A percentile compares a stretch with the other conserved stretches of the same genome.
Evolutionary conservation across 495 filamentous ascomycete species (phyloP).

Genomic region (Evernia prunastri): DNA sequence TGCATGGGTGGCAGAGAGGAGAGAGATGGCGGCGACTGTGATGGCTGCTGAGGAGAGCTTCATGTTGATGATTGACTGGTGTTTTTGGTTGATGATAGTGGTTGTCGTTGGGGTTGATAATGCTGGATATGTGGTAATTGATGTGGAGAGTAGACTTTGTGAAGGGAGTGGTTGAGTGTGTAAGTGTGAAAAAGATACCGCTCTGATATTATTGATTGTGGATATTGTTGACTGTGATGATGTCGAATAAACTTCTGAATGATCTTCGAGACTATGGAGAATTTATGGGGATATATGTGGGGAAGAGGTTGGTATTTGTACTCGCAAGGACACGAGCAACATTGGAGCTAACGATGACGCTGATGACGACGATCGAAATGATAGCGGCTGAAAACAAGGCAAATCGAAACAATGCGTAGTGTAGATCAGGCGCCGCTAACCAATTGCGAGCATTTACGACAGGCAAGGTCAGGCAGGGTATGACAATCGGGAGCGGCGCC

Average conservation of each 20-base stretch:
- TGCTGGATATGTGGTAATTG: neutral
- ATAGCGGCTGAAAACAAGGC: neutral
- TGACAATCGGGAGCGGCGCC: conserved; percentile 3
- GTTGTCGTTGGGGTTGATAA: neutral
- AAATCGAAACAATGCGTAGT: neutral
- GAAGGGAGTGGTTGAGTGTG: neutral
- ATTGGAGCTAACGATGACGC: neutral
- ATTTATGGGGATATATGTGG: conserved; percentile 1
- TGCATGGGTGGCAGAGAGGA: neutral
- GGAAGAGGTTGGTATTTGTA: conserved; percentile 8
- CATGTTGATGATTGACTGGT: neutral
- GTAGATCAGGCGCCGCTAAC: neutral
- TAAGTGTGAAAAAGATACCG: neutral
- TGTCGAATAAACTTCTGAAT: neutral
- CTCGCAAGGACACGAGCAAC: neutral
- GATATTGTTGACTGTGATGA: neutral
- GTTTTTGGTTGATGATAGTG: neutral
- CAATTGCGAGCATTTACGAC: neutral
- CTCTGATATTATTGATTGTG: neutral
- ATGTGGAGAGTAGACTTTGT: neutral
- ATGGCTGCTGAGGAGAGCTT: conserved; percentile 1
- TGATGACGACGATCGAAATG: neutral
- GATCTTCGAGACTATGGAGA: neutral
- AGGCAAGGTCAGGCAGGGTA: neutral
- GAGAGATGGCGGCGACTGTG: neutral